Percentiles rank a stretch among this genome's conserved stretches.
Evolutionary conservation across 228 moss, liverwort and hornwort species (phyloP).

Genomic region (Sphagnum fallax): DNA sequence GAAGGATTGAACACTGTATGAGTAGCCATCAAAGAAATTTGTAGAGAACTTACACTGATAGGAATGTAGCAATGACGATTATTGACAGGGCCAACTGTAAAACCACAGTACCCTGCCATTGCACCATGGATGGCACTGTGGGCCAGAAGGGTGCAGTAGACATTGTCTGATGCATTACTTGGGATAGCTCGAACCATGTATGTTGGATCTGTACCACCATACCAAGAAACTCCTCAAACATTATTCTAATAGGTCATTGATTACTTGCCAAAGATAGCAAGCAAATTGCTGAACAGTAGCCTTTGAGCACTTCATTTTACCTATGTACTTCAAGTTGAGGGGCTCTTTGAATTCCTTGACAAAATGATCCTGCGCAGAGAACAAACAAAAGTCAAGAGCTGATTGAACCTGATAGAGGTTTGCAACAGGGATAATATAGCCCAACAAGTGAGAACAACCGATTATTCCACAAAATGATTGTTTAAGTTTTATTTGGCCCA

Average conservation of each 20-base stretch:
- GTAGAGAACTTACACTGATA: conserved; percentile 34
- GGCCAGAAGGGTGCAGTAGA: conserved; percentile 88
- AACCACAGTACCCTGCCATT: conserved; percentile 87
- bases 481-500: no score
- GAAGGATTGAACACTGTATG: not conserved
- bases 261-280: no score
- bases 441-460: no score
- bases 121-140: conserved; percentile 96
- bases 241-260: no score
- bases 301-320: conserved; percentile 9
- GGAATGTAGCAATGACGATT: conserved; percentile 90
- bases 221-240: not conserved
- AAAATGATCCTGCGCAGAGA: conserved; percentile 47
- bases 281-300: no score
- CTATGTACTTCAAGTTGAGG: conserved; percentile 79
- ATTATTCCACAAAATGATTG: no score
- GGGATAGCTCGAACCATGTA: conserved; percentile 99
- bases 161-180: conserved; percentile 94
- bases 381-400: no score
- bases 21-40: not conserved
- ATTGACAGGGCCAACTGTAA: conserved; percentile 90
- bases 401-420: no score
- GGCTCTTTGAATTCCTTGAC: conserved; percentile 45
- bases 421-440: no score
- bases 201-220: conserved; percentile 59